phyloP scores from a whole-genome alignment of 1,284 basidiomycete genomes.

The Malassezia yamatoensis region DNA sequence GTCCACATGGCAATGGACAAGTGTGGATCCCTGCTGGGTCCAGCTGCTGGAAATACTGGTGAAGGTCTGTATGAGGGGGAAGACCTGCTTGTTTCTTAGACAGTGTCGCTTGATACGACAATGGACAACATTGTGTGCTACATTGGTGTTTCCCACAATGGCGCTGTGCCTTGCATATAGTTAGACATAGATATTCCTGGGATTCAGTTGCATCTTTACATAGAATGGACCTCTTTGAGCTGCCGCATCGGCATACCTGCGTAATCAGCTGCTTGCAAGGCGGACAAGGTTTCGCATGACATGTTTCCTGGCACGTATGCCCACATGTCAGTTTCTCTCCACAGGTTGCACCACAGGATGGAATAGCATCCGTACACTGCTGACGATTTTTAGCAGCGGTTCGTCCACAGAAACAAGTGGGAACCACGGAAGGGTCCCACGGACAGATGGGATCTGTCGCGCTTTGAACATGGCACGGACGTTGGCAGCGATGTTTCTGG shows the following conservation, averaged over 20 bases:
- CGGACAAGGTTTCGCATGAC: constrained; percentile 38
- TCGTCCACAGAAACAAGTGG: constrained; percentile 40
- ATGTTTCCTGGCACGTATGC: constrained; percentile 29
- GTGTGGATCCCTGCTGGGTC: constrained; percentile 42
- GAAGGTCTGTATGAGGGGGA: constrained; percentile 18
- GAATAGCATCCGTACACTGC: constrained; percentile 35
- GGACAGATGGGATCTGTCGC: constrained; percentile 23
- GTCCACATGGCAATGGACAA: constrained; percentile 33
- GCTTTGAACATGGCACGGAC: constrained; percentile 31
- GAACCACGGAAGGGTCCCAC: constrained; percentile 25
- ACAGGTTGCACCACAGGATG: constrained; percentile 33
- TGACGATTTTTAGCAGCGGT: constrained; percentile 20
- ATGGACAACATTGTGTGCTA: constrained; percentile 36
- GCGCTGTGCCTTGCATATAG: constrained; percentile 33
- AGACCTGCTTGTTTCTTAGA: constrained; percentile 15
- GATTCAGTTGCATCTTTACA: constrained; percentile 20
- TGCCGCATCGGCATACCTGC: constrained; percentile 45
- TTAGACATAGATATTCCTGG: constrained; percentile 20
- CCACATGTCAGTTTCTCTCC: constrained; percentile 28
- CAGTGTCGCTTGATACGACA: constrained; percentile 36
- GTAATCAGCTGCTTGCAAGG: constrained; percentile 31
- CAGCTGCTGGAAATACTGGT: constrained; percentile 18
- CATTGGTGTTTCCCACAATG: constrained; percentile 41
- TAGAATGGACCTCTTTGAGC: constrained; percentile 30
- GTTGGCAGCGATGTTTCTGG: constrained; percentile 31